Evolutionary conservation across 345 rosid genomes (phyloP).

Genomic region (Cardamine chenopodiifolia): DNA sequence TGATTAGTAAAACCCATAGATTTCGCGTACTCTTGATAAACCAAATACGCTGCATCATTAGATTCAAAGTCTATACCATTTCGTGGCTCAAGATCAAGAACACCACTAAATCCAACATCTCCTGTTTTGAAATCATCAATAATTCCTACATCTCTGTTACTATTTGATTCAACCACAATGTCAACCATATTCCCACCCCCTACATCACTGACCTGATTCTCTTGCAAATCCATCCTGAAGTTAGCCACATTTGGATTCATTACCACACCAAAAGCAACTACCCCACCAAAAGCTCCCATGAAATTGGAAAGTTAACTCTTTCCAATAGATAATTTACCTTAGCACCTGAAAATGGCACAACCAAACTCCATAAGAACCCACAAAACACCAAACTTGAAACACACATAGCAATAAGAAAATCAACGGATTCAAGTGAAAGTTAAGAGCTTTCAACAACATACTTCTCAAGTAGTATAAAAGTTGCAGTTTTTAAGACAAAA

Average conservation of each 20-base stretch:
- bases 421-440: neutral
- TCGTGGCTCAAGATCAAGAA: slow-evolving; percentile 46
- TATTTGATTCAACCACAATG: slow-evolving; percentile 32
- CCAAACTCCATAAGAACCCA: slow-evolving; percentile 22
- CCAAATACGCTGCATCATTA: slow-evolving; percentile 60
- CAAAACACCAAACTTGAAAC: neutral
- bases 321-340: slow-evolving; percentile 16
- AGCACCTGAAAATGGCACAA: slow-evolving; percentile 34
- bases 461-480: neutral
- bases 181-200: slow-evolving; percentile 37
- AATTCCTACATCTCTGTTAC: slow-evolving; percentile 31
- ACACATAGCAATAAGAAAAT: neutral
- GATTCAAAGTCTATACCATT: slow-evolving; percentile 69
- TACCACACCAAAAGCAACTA: slow-evolving; percentile 31
- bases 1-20: slow-evolving; percentile 74
- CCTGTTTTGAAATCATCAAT: slow-evolving; percentile 39
- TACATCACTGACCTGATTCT: slow-evolving; percentile 48
- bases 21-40: slow-evolving; percentile 70
- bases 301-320: slow-evolving; percentile 3
- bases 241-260: slow-evolving; percentile 58
- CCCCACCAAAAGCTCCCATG: slow-evolving; percentile 27
- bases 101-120: slow-evolving; percentile 42
- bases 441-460: slow-evolving; percentile 1
- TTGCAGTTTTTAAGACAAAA: neutral
- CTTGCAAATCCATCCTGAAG: slow-evolving; percentile 49